Evolutionary conservation across 1,139 yeast genomes (phyloP).

Genomic region (Spencermartinsiella ligniputridi): DNA sequence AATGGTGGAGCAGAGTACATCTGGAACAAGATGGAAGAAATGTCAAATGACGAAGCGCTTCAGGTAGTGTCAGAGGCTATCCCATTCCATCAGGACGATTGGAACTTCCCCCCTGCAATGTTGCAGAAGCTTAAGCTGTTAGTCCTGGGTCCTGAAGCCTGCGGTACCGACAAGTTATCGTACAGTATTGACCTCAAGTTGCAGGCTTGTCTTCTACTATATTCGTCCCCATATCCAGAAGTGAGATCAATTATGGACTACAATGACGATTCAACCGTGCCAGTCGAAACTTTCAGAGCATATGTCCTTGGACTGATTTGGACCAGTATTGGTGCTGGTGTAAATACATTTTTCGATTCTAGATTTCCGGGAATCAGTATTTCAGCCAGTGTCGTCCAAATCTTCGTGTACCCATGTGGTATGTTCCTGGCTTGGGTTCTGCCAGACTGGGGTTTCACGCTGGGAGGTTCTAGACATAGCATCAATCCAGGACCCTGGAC

Average conservation of each 20-base stretch:
- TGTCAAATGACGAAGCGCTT: too few relatives aligned
- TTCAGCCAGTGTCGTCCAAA: conserved; percentile 48
- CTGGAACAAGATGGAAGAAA: too few relatives aligned
- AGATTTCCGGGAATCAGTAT: conserved; percentile 50
- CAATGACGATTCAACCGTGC: conserved; percentile 34
- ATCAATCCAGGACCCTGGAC: conserved; percentile 64
- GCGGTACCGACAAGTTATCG: conserved; percentile 23
- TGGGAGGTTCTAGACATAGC: conserved; percentile 38
- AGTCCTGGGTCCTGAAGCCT: not conserved
- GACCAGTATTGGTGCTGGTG: conserved; percentile 53
- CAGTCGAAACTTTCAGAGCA: conserved; percentile 55
- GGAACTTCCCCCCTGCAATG: conserved; percentile 39
- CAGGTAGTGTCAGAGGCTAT: too few relatives aligned
- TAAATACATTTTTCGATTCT: conserved; percentile 55
- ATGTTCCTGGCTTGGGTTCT: conserved; percentile 30
- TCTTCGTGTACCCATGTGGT: conserved; percentile 58
- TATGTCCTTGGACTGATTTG: conserved; percentile 53
- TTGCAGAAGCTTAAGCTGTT: not conserved
- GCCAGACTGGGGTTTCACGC: conserved; percentile 47
- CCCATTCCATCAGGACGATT: conserved; percentile 46
- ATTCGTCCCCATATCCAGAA: conserved; percentile 57
- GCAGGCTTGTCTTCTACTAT: conserved; percentile 47
- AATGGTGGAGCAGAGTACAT: too few relatives aligned
- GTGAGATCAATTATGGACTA: conserved; percentile 48
- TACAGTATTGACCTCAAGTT: conserved; percentile 39